Evolutionary conservation across 2,329 filamentous ascomycete genomes (phyloP).

Genomic region (Phoma herbarum): DNA sequence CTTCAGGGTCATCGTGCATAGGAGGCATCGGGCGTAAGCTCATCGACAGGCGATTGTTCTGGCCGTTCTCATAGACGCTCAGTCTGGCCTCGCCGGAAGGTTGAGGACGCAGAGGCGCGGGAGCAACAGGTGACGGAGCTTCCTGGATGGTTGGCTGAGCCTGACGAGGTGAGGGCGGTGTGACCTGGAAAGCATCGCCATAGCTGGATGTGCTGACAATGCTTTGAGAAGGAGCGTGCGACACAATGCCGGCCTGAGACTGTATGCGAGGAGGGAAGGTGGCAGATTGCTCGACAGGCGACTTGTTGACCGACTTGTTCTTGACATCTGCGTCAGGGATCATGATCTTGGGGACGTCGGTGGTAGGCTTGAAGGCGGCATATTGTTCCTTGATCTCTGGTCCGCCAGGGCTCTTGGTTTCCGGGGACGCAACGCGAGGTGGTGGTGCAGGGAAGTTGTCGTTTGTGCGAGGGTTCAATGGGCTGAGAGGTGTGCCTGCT

Average conservation of each 20-base stretch:
- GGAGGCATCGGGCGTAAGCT: constrained; percentile 85
- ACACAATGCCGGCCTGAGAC: constrained; percentile 49
- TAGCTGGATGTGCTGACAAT: constrained; percentile 63
- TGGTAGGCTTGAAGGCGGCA: constrained; percentile 50
- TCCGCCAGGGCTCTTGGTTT: constrained; percentile 9
- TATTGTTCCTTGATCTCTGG: constrained; percentile 39
- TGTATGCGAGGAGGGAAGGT: constrained; percentile 41
- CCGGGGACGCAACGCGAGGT: constrained; percentile 18
- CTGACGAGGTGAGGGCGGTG: constrained; percentile 53
- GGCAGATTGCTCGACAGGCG: constrained; percentile 33
- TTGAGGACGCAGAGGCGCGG: constrained; percentile 42
- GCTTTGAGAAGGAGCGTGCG: constrained; percentile 47
- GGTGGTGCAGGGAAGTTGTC: constrained; percentile 26
- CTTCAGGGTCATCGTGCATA: constrained; percentile 72
- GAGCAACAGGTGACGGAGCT: constrained; percentile 35
- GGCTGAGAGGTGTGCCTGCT: constrained; percentile 37
- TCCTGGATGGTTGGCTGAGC: constrained; percentile 27
- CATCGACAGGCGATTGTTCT: constrained; percentile 63
- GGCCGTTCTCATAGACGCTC: constrained; percentile 42
- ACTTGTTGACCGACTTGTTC: constrained; percentile 36
- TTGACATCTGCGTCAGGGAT: constrained; percentile 33
- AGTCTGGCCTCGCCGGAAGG: constrained; percentile 33
- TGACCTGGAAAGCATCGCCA: constrained; percentile 62
- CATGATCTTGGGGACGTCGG: constrained; percentile 35
- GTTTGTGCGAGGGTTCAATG: constrained; percentile 40